Evolutionary conservation across 257 asterid genomes (phyloP).

Genomic region (Forsythia viridissima): DNA sequence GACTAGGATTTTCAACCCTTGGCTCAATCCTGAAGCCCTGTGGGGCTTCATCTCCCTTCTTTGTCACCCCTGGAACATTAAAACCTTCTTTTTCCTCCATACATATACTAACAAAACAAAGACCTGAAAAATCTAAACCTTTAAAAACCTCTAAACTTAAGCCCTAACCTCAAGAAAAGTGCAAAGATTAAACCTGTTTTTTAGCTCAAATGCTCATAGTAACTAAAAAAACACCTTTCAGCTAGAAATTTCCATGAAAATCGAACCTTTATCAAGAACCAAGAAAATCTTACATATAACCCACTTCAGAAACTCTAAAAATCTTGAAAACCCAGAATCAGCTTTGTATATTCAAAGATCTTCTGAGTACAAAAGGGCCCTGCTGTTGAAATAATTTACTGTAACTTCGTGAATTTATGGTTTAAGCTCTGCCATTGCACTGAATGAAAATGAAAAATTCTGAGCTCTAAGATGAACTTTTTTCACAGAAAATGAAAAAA

Average conservation of each 20-base stretch:
- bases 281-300: constrained; percentile 26
- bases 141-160: constrained; percentile 20
- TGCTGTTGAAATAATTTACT: constrained; percentile 34
- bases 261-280: constrained; percentile 22
- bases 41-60: constrained; percentile 61
- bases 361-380: constrained; percentile 39
- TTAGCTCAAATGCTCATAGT: constrained; percentile 21
- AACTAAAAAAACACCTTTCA: constrained; percentile 25
- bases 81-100: constrained; percentile 80
- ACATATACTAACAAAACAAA: constrained; percentile 41
- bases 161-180: constrained; percentile 27
- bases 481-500: background rate
- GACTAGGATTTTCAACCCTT: constrained; percentile 46
- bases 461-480: background rate
- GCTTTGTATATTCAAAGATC: constrained; percentile 46
- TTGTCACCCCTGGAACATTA: constrained; percentile 50
- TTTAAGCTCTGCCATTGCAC: constrained; percentile 48
- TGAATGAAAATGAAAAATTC: constrained; percentile 26
- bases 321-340: constrained; percentile 33
- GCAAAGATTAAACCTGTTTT: constrained; percentile 32
- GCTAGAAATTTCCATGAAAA: constrained; percentile 24
- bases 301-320: constrained; percentile 37
- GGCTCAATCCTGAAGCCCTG: constrained; percentile 62
- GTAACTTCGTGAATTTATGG: constrained; percentile 33
- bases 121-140: constrained; percentile 32